These are phyloP conservation scores for Ogataea hybrid DNA, from an alignment of 1,139 yeast genomes.

Conservation along the genomic window DNA sequence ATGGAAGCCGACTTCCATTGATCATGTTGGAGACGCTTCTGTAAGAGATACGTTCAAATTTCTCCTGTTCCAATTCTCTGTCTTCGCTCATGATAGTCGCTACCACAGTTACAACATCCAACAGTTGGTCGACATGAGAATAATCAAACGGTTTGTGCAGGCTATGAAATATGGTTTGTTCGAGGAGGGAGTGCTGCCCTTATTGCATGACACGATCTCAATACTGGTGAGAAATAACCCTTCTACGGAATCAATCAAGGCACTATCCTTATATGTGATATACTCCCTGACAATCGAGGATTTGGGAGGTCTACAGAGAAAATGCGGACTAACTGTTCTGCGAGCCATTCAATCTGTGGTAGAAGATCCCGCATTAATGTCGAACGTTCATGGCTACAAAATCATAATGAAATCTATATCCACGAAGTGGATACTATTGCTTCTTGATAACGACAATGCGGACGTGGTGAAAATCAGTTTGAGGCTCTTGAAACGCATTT, in stretches of 20 bases:
- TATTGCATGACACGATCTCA: conserved; percentile 37
- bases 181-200: conserved; percentile 35
- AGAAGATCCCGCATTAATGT: conserved; percentile 28
- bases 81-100: conserved; percentile 50
- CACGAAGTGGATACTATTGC: conserved; percentile 62
- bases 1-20: conserved; percentile 37
- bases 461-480: conserved; percentile 47
- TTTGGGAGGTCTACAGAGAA: conserved; percentile 19
- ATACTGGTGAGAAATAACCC: conserved; percentile 39
- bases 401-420: conserved; percentile 58
- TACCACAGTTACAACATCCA: conserved; percentile 46
- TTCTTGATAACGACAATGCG: conserved; percentile 43
- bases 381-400: conserved; percentile 24
- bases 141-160: conserved; percentile 52
- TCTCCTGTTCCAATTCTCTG: conserved; percentile 54
- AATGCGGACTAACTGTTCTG: conserved; percentile 32
- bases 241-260: conserved; percentile 38
- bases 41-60: conserved; percentile 43
- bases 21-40: conserved; percentile 2
- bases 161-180: conserved; percentile 45
- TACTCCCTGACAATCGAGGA: conserved; percentile 31
- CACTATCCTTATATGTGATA: conserved; percentile 41
- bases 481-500: conserved; percentile 47
- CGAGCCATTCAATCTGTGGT: conserved; percentile 32
- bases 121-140: conserved; percentile 52